Base-by-base conservation (phyloP, 2,329 filamentous ascomycete species). In the Trichophyton mentagrophytes region DNA sequence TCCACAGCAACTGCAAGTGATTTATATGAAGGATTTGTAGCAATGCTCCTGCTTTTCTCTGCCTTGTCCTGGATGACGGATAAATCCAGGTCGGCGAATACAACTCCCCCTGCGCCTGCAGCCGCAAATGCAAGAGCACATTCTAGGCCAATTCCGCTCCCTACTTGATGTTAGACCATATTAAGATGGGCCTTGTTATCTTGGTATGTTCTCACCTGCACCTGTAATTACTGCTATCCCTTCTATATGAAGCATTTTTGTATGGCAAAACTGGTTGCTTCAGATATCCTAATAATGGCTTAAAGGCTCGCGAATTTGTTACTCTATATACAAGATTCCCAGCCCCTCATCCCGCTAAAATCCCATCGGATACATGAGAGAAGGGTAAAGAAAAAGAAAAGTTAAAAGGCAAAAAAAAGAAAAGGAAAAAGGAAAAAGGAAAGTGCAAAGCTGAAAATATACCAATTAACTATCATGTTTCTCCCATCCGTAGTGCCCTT, bases 61-160 rank as follows among this genome's bases (percentile, higher is more conserved):
- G 65, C 65, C 2, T 63, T 63, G 40, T 59, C 61, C n/a, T 66
- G 20, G 6, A 66, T 68, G 1, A 33, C 49, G 3, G 60, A 49
- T 15, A 64, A 20, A 15, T 67, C 65, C 11, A 68, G 27, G 60
- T 72, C 69, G 13, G 67, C 68, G 27, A 72, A 67, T 0, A 67
- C 47, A 1, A 70, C 60, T 0, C 65, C 66, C 4, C 53, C 53
- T 4, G 61, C 67, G 3, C 66, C 67, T n/a, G 64, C 62, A 25
- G 62, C 61, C 5, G 68, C 66, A 44, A 66, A 65, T 3, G 58
- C 17, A 27, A 20, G 57, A 27, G 61, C 51, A 20, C 42, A 27
- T 44, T 60, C 51, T 36, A 36, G 49, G 8, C 61, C 49, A 27
- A 58, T 62, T 4, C 58, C 58, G 60, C 66, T 72, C 46, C 66